A percentile compares a stretch with the other conserved stretches of the same genome.
Evolutionary conservation across 371 early-diverging fungal species (phyloP).

Genomic region (Sporodiniella umbellata): DNA sequence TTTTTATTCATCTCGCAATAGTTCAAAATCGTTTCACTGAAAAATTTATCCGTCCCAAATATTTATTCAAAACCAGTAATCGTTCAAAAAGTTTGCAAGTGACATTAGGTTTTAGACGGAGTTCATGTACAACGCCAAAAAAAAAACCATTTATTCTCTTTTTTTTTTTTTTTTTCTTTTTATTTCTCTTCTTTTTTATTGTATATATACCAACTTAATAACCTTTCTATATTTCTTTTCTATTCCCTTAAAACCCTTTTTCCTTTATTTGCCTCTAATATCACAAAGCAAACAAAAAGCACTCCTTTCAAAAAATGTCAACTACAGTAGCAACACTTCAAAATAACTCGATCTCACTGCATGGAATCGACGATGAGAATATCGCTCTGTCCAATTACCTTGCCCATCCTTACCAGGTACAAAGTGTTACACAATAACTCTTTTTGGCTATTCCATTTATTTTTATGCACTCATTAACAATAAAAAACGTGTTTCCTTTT

Average conservation of each 20-base stretch:
- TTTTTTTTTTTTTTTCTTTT: not conserved
- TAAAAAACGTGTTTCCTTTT: constrained; percentile 9
- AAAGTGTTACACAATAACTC: constrained; percentile 16
- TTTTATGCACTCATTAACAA: constrained; percentile 8
- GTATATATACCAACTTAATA: no score
- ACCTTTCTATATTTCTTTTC: not conserved
- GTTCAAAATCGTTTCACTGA: no score
- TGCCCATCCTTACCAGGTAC: not conserved
- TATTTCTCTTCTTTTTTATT: not conserved
- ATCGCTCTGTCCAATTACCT: constrained; percentile 23
- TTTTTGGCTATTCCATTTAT: constrained; percentile 24
- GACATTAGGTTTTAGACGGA: not conserved
- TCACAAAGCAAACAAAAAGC: no score
- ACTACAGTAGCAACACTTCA: not conserved
- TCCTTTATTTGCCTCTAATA: no score
- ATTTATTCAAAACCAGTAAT: no score
- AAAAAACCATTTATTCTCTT: not conserved
- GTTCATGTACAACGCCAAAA: not conserved
- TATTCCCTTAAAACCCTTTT: not conserved
- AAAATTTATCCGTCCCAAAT: no score
- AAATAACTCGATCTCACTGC: not conserved
- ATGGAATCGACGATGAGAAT: constrained; percentile 17
- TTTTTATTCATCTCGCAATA: no score
- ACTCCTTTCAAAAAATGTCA: no score
- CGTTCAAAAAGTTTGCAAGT: not conserved